Conservation (phyloP, 2,329 filamentous ascomycete species). For the Didymella pinodella region DNA sequence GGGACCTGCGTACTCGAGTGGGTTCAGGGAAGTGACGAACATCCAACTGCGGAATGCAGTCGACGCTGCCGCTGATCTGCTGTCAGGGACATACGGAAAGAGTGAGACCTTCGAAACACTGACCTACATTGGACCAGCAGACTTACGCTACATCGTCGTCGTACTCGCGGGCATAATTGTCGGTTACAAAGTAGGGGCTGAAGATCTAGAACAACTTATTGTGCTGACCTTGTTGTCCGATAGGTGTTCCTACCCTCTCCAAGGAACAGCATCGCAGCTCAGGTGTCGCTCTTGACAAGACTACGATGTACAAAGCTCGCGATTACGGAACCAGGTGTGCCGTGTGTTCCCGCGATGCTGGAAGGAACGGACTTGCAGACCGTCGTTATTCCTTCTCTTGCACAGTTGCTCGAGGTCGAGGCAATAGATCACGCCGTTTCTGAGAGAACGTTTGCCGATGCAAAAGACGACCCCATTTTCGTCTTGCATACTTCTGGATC, state of each 20-base stretch:
- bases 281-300: neutral
- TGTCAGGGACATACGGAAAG: neutral
- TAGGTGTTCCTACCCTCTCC: neutral
- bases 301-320: neutral
- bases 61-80: neutral
- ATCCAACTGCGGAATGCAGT: neutral
- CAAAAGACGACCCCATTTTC: neutral
- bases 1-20: neutral
- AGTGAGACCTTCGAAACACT: constrained; percentile 1
- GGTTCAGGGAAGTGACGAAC: neutral
- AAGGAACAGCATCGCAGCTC: neutral
- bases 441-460: neutral
- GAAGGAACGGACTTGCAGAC: neutral
- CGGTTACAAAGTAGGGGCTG: neutral
- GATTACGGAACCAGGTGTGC: neutral
- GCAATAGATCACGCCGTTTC: neutral
- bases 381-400: neutral
- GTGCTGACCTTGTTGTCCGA: neutral
- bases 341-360: neutral
- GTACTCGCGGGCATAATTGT: neutral
- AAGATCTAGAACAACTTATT: neutral
- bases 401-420: neutral
- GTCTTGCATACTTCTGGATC: neutral
- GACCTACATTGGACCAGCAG: neutral
- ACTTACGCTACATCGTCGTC: neutral